phyloP scores from a whole-genome alignment of 176 grass and related monocot genomes.

The Musa itinerans region DNA sequence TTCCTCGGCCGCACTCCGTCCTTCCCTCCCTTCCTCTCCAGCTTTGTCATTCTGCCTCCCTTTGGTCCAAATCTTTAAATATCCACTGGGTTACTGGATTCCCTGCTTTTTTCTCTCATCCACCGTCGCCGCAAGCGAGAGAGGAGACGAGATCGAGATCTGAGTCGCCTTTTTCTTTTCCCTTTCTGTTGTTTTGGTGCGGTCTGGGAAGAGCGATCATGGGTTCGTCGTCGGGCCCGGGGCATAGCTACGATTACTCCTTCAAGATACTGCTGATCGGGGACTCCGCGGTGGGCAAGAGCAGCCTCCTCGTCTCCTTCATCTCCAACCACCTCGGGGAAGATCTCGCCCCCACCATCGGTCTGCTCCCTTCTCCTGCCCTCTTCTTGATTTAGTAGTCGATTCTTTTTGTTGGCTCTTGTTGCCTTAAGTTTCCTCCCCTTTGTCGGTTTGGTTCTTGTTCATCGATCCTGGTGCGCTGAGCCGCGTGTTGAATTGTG shows the following conservation, averaged over 20 bases:
- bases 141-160: not conserved
- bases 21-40: not conserved
- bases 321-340: slow-evolving; percentile 21
- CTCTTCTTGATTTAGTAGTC: not conserved
- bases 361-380: not conserved
- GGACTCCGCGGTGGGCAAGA: slow-evolving; percentile 24
- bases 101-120: not conserved
- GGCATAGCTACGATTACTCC: slow-evolving; percentile 14
- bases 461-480: not conserved
- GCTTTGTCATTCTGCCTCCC: not conserved
- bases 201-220: not conserved
- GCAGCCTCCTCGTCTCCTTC: slow-evolving; percentile 28
- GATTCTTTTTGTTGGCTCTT: not conserved
- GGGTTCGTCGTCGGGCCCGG: slow-evolving; percentile 12
- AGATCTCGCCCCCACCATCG: slow-evolving; percentile 22
- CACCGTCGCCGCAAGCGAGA: not conserved
- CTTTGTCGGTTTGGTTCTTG: no score
- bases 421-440: not conserved
- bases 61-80: not conserved
- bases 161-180: not conserved
- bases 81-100: not conserved
- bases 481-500: not conserved
- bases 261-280: slow-evolving; percentile 29
- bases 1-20: not conserved
- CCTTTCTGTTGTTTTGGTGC: not conserved